A percentile compares a stretch with the other conserved stretches of the same genome.
Conservation (phyloP, 805 yeast genomes). For the Priceomyces medius region DNA sequence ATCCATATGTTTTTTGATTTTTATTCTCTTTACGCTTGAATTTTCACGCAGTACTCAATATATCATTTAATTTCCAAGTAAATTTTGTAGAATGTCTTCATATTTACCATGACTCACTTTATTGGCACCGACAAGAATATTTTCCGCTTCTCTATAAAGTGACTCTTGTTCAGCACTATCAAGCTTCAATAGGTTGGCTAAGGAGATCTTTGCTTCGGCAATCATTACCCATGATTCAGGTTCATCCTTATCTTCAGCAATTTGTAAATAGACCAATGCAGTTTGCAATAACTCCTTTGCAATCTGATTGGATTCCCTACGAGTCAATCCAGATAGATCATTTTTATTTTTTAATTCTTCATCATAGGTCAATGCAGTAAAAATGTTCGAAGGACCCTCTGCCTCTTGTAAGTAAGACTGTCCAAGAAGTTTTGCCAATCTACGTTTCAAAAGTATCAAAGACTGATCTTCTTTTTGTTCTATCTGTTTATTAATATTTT, state of each 20-base stretch:
- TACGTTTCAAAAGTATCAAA: constrained; percentile 25
- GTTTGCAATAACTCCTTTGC: constrained; percentile 47
- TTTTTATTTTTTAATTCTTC: constrained; percentile 34
- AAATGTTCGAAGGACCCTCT: constrained; percentile 56
- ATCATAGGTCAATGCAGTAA: constrained; percentile 57
- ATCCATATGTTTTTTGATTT: neutral
- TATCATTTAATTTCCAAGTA: constrained; percentile 16
- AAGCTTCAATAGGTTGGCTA: constrained; percentile 70
- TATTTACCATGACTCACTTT: constrained; percentile 77
- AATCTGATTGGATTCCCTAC: constrained; percentile 45
- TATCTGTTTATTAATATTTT: constrained; percentile 24
- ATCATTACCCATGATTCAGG: constrained; percentile 80
- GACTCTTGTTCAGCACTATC: constrained; percentile 68
- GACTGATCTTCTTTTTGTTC: constrained; percentile 10
- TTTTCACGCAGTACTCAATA: neutral
- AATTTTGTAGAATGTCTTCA: constrained; percentile 59
- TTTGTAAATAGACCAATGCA: constrained; percentile 58
- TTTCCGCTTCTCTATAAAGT: constrained; percentile 68
- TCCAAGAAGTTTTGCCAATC: constrained; percentile 54
- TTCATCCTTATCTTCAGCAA: constrained; percentile 66
- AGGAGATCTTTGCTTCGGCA: constrained; percentile 81
- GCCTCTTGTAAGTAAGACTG: constrained; percentile 64
- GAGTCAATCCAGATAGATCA: constrained; percentile 36
- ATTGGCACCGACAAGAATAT: constrained; percentile 66
- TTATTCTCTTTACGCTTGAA: too few species aligned